Evolutionary conservation across 1,284 basidiomycete species (phyloP).

Genomic region (Ceratobasidium sp.): DNA sequence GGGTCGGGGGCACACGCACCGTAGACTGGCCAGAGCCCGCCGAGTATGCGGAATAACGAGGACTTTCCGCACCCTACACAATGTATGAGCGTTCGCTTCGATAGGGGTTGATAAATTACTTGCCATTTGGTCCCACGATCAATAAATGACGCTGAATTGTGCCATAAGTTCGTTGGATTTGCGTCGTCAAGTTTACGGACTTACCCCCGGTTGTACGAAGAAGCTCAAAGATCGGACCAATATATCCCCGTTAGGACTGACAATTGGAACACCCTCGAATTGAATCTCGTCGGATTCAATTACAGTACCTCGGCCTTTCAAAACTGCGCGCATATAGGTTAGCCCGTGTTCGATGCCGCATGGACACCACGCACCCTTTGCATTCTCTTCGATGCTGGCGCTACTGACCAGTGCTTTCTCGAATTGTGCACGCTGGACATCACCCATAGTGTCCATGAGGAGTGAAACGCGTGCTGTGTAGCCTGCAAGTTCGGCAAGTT

Average conservation of each 20-base stretch:
- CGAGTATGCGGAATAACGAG: conserved; percentile 90
- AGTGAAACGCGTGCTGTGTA: conserved; percentile 91
- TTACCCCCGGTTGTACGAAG: conserved; percentile 84
- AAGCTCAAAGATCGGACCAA: conserved; percentile 85
- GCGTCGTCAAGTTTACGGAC: conserved; percentile 49
- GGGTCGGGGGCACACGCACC: conserved; percentile 53
- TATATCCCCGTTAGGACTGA: conserved; percentile 94
- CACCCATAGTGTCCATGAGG: conserved; percentile 89
- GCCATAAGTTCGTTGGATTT: neutral
- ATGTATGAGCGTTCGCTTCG: conserved; percentile 12
- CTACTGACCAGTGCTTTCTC: conserved; percentile 86
- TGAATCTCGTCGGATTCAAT: conserved; percentile 81
- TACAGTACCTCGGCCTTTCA: conserved; percentile 78
- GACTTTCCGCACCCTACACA: conserved; percentile 79
- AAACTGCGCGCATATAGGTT: conserved; percentile 58
- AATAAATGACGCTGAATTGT: conserved; percentile 76
- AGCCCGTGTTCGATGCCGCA: neutral
- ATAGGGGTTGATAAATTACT: conserved; percentile 45
- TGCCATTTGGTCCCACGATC: conserved; percentile 90
- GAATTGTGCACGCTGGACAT: conserved; percentile 82
- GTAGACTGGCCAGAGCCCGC: conserved; percentile 96
- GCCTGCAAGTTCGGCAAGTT: conserved; percentile 92
- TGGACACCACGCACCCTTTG: conserved; percentile 62
- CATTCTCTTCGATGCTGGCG: conserved; percentile 77
- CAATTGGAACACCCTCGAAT: conserved; percentile 92